These are phyloP conservation scores for Penicillium sp. DNA, from an alignment of 2,329 filamentous ascomycete species.

Conservation along the genomic window DNA sequence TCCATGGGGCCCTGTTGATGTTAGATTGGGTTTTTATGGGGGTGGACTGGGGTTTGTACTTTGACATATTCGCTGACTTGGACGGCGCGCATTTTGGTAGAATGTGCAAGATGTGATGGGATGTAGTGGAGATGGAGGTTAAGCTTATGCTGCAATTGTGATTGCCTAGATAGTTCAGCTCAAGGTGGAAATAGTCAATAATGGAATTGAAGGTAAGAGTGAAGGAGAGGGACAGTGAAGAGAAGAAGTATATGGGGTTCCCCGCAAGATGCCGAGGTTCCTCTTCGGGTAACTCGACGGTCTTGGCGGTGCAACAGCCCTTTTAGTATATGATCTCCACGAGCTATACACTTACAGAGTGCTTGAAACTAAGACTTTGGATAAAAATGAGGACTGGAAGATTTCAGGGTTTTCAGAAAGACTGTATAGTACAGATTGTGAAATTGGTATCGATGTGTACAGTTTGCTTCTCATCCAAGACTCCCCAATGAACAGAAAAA, in stretches of 20 bases:
- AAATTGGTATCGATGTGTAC: conserved; percentile 15
- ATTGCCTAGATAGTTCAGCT: too few relatives aligned
- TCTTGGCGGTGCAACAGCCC: background rate
- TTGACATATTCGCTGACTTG: conserved; percentile 74
- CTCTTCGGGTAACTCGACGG: conserved; percentile 16
- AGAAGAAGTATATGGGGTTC: conserved; percentile 6
- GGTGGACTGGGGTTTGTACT: conserved; percentile 45
- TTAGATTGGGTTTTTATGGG: conserved; percentile 1
- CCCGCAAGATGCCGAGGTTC: conserved; percentile 27
- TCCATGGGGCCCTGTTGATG: conserved; percentile 69
- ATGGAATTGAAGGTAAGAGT: background rate
- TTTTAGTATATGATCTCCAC: too few relatives aligned
- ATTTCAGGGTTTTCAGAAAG: too few relatives aligned
- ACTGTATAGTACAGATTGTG: background rate
- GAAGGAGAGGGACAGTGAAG: background rate
- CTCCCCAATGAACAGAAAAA: conserved; percentile 6
- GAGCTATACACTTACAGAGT: too few relatives aligned
- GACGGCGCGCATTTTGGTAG: conserved; percentile 70
- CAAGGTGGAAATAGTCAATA: background rate
- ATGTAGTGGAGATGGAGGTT: background rate
- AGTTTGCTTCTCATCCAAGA: conserved; percentile 10
- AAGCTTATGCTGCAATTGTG: too few relatives aligned
- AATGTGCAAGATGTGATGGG: background rate
- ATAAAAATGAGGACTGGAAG: too few relatives aligned
- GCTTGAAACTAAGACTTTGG: too few relatives aligned